Evolutionary conservation across 2,329 filamentous ascomycete species (phyloP).

Genomic region (Juglanconis oblonga): DNA sequence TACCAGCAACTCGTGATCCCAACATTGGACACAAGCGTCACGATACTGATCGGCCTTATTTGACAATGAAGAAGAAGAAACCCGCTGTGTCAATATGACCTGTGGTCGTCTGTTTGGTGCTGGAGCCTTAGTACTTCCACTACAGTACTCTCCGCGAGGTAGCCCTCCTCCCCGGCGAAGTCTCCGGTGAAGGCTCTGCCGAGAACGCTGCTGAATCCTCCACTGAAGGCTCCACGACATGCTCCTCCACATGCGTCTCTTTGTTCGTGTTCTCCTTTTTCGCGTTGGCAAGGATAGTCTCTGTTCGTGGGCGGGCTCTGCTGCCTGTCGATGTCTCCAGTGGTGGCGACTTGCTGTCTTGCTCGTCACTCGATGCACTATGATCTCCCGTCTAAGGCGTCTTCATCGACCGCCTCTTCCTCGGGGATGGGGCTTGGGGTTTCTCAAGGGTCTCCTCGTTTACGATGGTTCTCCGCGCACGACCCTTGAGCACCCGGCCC

Average conservation of each 20-base stretch:
- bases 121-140: too few species aligned
- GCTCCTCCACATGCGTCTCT: background rate
- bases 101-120: too few species aligned
- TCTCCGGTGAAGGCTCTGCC: background rate
- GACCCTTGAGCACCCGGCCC: background rate
- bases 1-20: background rate
- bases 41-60: too few species aligned
- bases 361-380: background rate
- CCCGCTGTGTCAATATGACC: too few species aligned
- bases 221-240: background rate
- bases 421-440: background rate
- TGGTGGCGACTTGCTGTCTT: background rate
- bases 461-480: too few species aligned
- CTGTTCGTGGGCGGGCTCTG: background rate
- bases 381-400: background rate
- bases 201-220: too few species aligned
- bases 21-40: too few species aligned
- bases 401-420: background rate
- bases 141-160: too few species aligned
- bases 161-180: background rate
- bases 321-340: background rate
- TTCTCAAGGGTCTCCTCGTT: too few species aligned
- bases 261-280: background rate
- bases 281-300: background rate
- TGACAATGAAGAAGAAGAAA: too few species aligned